Conservation (phyloP, 2,329 filamentous ascomycete genomes). For the Neopestalotiopsis sp. region DNA sequence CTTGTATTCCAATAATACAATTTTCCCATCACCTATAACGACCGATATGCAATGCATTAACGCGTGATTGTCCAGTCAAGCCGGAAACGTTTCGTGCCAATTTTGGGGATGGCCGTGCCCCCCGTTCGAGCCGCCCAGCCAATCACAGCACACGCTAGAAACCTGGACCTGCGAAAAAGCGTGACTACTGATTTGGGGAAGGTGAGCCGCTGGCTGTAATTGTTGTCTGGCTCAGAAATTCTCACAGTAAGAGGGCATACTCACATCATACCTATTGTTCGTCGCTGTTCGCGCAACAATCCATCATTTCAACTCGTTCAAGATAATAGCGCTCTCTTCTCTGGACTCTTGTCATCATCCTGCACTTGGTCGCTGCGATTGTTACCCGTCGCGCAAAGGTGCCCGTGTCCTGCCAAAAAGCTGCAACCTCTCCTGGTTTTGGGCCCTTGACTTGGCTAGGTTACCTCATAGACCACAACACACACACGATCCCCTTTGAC, state of each 20-base stretch:
- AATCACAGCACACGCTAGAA: conserved; percentile 1
- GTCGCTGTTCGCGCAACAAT: conserved; percentile 19
- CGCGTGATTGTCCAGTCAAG: neutral
- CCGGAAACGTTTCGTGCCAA: conserved; percentile 11
- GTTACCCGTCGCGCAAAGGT: neutral
- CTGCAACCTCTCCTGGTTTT: conserved; percentile 8
- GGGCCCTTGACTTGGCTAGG: conserved; percentile 14
- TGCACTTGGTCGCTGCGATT: conserved; percentile 14
- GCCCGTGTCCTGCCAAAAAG: conserved; percentile 13
- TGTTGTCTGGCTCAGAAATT: conserved; percentile 35
- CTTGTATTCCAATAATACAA: neutral
- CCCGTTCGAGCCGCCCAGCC: neutral
- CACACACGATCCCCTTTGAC: conserved; percentile 12
- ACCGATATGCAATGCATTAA: neutral
- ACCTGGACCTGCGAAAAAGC: conserved; percentile 16
- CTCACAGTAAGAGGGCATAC: conserved; percentile 31
- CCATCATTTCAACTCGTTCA: conserved; percentile 1
- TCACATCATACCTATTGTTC: conserved; percentile 26
- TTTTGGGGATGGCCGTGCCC: conserved; percentile 8
- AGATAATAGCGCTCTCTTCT: conserved; percentile 11
- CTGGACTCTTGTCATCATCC: conserved; percentile 19
- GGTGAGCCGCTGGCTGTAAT: conserved; percentile 26
- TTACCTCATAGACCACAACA: conserved; percentile 18
- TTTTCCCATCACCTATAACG: too few species aligned
- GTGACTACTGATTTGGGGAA: conserved; percentile 21